Base-by-base conservation (phyloP, 2,329 filamentous ascomycete species). In the Knoxdaviesia capensis region DNA sequence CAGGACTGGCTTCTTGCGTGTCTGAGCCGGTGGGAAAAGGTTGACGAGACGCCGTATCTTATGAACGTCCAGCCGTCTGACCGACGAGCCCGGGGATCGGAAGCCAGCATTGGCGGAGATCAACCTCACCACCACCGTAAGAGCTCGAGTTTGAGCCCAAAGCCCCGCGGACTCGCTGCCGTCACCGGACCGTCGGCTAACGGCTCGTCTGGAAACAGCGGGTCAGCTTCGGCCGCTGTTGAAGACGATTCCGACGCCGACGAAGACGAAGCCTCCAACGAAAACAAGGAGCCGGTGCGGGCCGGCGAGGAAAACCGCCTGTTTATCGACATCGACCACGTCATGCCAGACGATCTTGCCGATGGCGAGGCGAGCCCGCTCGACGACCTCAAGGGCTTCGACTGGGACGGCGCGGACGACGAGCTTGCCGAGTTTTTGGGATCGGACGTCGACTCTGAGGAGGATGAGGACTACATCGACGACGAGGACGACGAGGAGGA, bases 1-100 rank as follows among this genome's bases (percentile, higher is more conserved):
- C 81, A 86, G 42, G 76, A 84, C 51, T 98, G 90, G 90, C 74
- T 98, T 31, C 69, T 78, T 32, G 80, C 87, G 49, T 92, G 79
- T 43, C 74, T 96, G 48, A 80, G 76, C 30, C 79, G 80, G 55
- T 98, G 90, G 90, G 67, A 71, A 47, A 77, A 73, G 44, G 64
- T 92, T 7, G 77, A 90, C 43, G 87, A 94, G 56, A 67, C 67
- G 3, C 77, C 80, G 0, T 94, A 88, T 53, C 63, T 81, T n/a
- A 57, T 93, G 39, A 68, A 79, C n/a, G 68, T 86, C 3, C 77
- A 85, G 41, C 74, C 80, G 1, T 71, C 77, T 11, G 80, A 85
- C 49, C 66, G 72, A 9, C 48, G 20, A 20, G 10, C 9, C 5
- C 43, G 38, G 8, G 59, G 57, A 9, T 56, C 59, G 9, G 46